Evolutionary conservation across 495 filamentous ascomycete species (phyloP).

Genomic region (Penicillium steckii): DNA sequence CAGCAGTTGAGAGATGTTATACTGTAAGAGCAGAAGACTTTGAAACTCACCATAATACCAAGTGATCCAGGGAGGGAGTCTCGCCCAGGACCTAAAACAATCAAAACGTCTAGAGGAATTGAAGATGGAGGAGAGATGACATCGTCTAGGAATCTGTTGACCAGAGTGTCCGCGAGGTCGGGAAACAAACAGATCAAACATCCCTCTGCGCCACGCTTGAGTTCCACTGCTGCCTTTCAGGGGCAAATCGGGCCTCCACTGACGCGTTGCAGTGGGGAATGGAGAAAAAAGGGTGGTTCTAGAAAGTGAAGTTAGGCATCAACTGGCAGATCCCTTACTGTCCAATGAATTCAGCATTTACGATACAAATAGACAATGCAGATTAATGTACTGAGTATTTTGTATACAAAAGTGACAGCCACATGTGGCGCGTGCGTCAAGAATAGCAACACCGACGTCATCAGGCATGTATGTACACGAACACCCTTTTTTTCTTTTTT

Average conservation of each 20-base stretch:
- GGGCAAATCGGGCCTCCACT: background rate
- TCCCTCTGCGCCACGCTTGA: background rate
- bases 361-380: too few species aligned
- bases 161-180: background rate
- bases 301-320: background rate
- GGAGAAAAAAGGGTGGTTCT: background rate
- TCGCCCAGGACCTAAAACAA: background rate
- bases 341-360: too few species aligned
- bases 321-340: too few species aligned
- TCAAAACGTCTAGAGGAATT: background rate
- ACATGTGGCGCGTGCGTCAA: constrained; percentile 26
- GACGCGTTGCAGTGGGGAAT: constrained; percentile 10
- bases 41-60: constrained; percentile 17
- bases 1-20: background rate
- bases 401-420: background rate
- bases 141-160: background rate
- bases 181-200: background rate
- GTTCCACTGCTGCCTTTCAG: background rate
- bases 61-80: background rate
- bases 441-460: constrained; percentile 33
- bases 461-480: constrained; percentile 20
- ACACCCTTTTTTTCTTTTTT: background rate
- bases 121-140: too few species aligned
- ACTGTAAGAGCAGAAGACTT: background rate
- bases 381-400: too few species aligned